Evolutionary conservation across 768 basidiomycete genomes (phyloP).

Genomic region (Tricholomella constricta): DNA sequence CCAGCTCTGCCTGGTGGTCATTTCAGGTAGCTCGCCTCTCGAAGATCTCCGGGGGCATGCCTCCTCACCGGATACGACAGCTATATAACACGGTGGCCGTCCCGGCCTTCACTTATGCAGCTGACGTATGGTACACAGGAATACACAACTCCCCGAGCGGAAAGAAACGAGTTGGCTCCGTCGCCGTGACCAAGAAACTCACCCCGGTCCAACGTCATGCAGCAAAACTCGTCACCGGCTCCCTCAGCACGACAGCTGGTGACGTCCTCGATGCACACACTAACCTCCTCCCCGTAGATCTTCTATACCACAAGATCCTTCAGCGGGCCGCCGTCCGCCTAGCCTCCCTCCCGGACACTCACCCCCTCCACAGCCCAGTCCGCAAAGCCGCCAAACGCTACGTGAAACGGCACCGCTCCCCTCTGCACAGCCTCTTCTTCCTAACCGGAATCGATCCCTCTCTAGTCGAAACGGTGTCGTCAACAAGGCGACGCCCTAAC

Average conservation of each 20-base stretch:
- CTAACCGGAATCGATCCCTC: neutral
- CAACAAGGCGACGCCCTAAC: neutral
- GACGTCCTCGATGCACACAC: neutral
- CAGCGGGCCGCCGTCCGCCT: neutral
- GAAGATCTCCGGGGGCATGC: too few species aligned
- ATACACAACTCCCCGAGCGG: neutral
- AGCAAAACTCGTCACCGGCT: slow-evolving; percentile 6
- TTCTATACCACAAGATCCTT: slow-evolving; percentile 1
- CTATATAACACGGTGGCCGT: too few species aligned
- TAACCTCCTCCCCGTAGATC: slow-evolving; percentile 1
- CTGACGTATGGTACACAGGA: slow-evolving; percentile 9
- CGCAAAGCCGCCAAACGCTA: neutral
- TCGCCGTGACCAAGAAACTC: slow-evolving; percentile 1
- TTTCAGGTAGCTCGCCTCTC: neutral
- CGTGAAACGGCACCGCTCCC: neutral
- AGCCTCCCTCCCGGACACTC: neutral
- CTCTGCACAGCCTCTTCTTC: slow-evolving; percentile 6
- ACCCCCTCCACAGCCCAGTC: neutral
- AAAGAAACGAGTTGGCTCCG: neutral
- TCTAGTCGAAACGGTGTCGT: neutral
- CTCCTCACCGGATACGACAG: too few species aligned
- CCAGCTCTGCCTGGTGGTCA: slow-evolving; percentile 2
- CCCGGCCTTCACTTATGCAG: too few species aligned
- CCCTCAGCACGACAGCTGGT: slow-evolving; percentile 1
- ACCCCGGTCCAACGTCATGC: neutral